These are phyloP conservation scores for Corrigiola litoralis DNA, from an alignment of 179 eudicot species.

Conservation along the genomic window DNA sequence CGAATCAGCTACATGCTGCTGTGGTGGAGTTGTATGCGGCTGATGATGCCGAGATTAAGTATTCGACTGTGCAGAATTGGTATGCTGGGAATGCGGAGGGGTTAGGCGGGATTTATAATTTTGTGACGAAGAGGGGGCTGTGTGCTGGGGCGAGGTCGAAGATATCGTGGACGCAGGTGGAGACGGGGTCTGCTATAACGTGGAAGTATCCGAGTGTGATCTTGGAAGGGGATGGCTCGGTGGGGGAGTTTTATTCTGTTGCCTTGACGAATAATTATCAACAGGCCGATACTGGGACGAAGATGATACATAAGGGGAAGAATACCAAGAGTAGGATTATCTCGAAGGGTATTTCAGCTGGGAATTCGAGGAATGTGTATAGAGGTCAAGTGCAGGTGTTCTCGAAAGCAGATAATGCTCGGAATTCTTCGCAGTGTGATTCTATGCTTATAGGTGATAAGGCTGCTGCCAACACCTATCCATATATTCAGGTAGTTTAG, in stretches of 20 bases:
- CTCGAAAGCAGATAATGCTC: slow-evolving; percentile 77
- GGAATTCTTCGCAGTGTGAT: slow-evolving; percentile 90
- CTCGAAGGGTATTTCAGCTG: slow-evolving; percentile 96
- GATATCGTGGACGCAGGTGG: slow-evolving; percentile 99
- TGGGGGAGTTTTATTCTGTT: slow-evolving; percentile 96
- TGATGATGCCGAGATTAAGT: slow-evolving; percentile 75
- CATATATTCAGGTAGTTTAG: slow-evolving; percentile 78
- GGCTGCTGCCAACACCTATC: slow-evolving; percentile 95
- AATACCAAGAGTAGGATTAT: slow-evolving; percentile 89
- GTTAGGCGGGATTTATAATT: slow-evolving; percentile 81
- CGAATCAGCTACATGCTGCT: slow-evolving; percentile 93
- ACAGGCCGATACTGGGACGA: slow-evolving; percentile 95
- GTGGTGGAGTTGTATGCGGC: slow-evolving; percentile 87
- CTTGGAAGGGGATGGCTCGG: slow-evolving; percentile 85
- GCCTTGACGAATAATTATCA: slow-evolving; percentile 88
- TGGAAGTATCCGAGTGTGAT: slow-evolving; percentile 99
- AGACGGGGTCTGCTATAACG: slow-evolving; percentile 97
- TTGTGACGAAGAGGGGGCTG: slow-evolving; percentile 88
- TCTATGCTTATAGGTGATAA: slow-evolving; percentile 93
- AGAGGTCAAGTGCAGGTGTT: slow-evolving; percentile 90
- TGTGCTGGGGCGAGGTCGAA: slow-evolving; percentile 78
- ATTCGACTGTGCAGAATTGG: slow-evolving; percentile 96
- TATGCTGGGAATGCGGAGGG: slow-evolving; percentile 95
- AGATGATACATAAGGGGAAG: slow-evolving; percentile 97
- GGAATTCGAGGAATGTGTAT: slow-evolving; percentile 76